These are phyloP conservation scores for Galeopsis tetrahit DNA, from an alignment of 257 asterid species.

Conservation along the genomic window DNA sequence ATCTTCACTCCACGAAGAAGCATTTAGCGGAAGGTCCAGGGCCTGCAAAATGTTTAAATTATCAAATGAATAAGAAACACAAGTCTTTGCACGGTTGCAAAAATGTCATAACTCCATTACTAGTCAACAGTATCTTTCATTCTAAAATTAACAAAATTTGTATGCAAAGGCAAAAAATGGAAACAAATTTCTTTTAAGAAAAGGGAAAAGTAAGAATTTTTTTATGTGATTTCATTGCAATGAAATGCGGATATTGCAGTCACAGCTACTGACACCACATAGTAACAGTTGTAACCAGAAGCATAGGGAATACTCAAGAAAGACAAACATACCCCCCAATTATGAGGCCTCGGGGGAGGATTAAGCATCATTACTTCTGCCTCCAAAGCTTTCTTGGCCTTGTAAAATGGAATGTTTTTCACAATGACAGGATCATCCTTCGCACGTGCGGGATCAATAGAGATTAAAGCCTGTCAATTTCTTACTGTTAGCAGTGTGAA, in stretches of 20 bases:
- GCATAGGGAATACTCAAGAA: slow-evolving; percentile 18
- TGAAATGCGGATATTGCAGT: slow-evolving; percentile 18
- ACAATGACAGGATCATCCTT: slow-evolving; percentile 84
- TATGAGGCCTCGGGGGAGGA: slow-evolving; percentile 84
- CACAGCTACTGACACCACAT: neutral
- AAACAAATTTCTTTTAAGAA: neutral
- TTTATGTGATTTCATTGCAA: neutral
- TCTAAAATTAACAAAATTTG: neutral
- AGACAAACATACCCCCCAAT: slow-evolving; percentile 78
- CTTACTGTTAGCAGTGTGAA: slow-evolving; percentile 29
- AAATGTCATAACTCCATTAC: neutral
- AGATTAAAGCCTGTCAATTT: slow-evolving; percentile 76
- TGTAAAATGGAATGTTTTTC: slow-evolving; percentile 75
- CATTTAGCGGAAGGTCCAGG: slow-evolving; percentile 74
- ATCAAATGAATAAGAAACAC: slow-evolving; percentile 21
- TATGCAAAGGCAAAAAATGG: neutral
- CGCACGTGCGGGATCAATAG: slow-evolving; percentile 90
- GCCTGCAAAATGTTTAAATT: slow-evolving; percentile 55
- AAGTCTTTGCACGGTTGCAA: neutral
- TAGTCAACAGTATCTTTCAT: neutral
- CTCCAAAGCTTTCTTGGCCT: slow-evolving; percentile 81
- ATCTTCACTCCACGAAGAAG: slow-evolving; percentile 84
- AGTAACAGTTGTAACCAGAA: slow-evolving; percentile 22
- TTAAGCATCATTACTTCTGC: slow-evolving; percentile 86
- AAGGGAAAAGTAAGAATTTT: neutral